These are phyloP conservation scores for Cairneyella variabilis DNA, from an alignment of 495 filamentous ascomycete genomes.

Conservation along the genomic window DNA sequence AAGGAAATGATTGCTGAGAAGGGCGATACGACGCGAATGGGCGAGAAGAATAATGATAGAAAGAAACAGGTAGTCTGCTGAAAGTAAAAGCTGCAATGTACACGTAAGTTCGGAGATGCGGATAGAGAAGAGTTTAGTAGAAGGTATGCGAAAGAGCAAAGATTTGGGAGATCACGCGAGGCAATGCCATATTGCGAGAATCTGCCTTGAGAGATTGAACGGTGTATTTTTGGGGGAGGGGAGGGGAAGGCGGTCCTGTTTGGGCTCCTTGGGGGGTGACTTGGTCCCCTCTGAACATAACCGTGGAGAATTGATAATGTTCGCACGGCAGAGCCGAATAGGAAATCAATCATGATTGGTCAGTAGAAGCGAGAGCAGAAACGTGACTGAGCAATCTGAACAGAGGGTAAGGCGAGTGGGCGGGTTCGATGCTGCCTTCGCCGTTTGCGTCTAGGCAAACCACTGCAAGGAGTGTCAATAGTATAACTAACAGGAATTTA, in stretches of 20 bases:
- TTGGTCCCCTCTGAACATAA: neutral
- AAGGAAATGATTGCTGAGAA: neutral
- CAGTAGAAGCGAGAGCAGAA: too few species aligned
- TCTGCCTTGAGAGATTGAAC: constrained; percentile 2
- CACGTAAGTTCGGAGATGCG: neutral
- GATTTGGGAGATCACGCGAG: constrained; percentile 1
- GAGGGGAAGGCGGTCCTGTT: neutral
- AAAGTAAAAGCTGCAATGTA: neutral
- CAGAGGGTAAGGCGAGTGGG: neutral
- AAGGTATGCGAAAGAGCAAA: neutral
- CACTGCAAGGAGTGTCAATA: neutral
- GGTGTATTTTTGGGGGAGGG: neutral
- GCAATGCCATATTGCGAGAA: constrained; percentile 1
- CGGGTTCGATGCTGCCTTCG: neutral
- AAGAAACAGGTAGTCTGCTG: neutral
- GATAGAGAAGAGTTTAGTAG: neutral
- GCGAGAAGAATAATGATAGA: too few species aligned
- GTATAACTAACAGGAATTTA: neutral
- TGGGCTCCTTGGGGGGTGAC: neutral
- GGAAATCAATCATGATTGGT: too few species aligned
- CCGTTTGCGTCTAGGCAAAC: neutral
- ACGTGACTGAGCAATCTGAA: too few species aligned
- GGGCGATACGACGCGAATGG: neutral
- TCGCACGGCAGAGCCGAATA: too few species aligned
- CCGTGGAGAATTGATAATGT: neutral